Conservation (phyloP, 1,284 basidiomycete genomes). For the Marasmius sp. region DNA sequence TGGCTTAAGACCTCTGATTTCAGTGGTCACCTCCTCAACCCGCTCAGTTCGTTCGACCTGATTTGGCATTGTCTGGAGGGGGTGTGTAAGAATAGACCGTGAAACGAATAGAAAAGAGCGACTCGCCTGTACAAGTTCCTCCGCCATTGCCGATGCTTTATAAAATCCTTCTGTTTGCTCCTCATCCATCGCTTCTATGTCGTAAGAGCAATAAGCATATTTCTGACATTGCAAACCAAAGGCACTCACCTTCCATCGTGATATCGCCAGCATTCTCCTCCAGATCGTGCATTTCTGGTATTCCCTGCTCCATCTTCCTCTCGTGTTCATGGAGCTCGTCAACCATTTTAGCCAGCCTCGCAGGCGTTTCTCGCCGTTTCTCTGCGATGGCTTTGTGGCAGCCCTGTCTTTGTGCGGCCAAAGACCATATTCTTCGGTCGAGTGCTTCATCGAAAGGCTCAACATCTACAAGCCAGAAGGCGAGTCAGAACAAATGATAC, state of each 20-base stretch:
- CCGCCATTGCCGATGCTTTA: constrained; percentile 37
- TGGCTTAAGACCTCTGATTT: constrained; percentile 46
- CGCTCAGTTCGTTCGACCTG: constrained; percentile 45
- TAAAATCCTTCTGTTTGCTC: neutral
- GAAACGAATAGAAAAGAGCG: neutral
- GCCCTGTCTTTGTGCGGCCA: constrained; percentile 64
- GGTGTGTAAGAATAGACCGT: neutral
- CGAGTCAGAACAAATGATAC: neutral
- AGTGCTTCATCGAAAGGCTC: constrained; percentile 82
- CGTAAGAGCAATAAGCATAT: neutral
- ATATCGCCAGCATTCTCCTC: constrained; percentile 1
- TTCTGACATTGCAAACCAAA: neutral
- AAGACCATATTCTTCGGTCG: constrained; percentile 70
- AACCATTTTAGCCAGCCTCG: constrained; percentile 48
- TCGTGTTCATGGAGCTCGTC: constrained; percentile 47
- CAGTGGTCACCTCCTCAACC: constrained; percentile 38
- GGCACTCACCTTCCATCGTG: neutral
- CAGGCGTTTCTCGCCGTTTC: constrained; percentile 56
- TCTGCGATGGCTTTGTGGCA: constrained; percentile 69
- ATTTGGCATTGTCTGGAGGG: constrained; percentile 39
- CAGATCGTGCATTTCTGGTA: neutral
- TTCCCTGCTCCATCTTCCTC: constrained; percentile 33
- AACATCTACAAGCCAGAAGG: constrained; percentile 43
- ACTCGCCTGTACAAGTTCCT: constrained; percentile 54
- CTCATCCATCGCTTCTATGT: neutral